Evolutionary conservation across 352 stramenopile genomes (phyloP).

Genomic region (Globisporangium splendens): DNA sequence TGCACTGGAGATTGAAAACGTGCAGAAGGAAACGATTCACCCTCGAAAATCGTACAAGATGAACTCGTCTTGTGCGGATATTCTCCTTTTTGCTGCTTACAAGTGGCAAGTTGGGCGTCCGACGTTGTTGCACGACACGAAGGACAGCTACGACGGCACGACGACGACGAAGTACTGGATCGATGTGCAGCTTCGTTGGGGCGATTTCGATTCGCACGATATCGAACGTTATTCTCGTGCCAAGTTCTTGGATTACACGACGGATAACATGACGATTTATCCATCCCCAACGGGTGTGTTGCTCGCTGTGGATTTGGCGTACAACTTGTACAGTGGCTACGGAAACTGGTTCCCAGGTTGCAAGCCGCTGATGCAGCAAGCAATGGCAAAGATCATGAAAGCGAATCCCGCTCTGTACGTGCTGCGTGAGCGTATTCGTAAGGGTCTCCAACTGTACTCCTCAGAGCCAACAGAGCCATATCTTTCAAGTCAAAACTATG

Average conservation of each 20-base stretch:
- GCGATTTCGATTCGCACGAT: slow-evolving; percentile 99
- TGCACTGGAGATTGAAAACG: slow-evolving; percentile 99
- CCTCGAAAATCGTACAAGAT: slow-evolving; percentile 99
- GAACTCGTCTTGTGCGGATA: slow-evolving; percentile 99
- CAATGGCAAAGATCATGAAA: slow-evolving; percentile 99
- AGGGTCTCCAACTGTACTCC: slow-evolving; percentile 99
- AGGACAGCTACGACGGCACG: slow-evolving; percentile 97
- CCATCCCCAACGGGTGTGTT: slow-evolving; percentile 98
- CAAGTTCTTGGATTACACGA: slow-evolving; percentile 99
- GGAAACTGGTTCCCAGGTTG: slow-evolving; percentile 99
- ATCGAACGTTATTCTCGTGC: slow-evolving; percentile 98
- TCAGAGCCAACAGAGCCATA: slow-evolving; percentile 99
- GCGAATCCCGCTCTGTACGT: slow-evolving; percentile 99
- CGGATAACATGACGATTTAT: slow-evolving; percentile 99
- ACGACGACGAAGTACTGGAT: slow-evolving; percentile 99
- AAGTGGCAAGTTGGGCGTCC: slow-evolving; percentile 95
- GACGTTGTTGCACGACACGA: slow-evolving; percentile 89
- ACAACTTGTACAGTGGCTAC: slow-evolving; percentile 99
- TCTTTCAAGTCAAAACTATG: slow-evolving; percentile 99
- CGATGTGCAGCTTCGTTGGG: slow-evolving; percentile 99
- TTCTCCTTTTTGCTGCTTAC: slow-evolving; percentile 98
- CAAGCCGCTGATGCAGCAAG: slow-evolving; percentile 99
- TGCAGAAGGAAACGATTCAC: slow-evolving; percentile 99
- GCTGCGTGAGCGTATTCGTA: slow-evolving; percentile 98
- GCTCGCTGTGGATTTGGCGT: slow-evolving; percentile 97